These are phyloP conservation scores for Xylaria sp. DNA, from an alignment of 2,329 filamentous ascomycete genomes.

Conservation along the genomic window DNA sequence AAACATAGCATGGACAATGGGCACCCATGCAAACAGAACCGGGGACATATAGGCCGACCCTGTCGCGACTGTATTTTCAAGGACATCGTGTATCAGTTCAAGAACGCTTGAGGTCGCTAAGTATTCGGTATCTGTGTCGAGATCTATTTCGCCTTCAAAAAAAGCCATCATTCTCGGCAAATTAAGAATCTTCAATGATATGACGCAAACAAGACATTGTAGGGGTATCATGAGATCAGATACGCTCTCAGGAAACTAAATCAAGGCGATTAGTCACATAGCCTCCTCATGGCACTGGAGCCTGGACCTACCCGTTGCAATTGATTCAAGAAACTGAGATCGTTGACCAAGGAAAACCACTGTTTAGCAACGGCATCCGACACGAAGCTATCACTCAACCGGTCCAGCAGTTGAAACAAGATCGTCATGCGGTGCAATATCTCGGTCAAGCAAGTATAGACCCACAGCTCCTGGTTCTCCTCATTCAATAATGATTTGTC, in stretches of 20 bases:
- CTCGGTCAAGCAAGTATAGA: constrained; percentile 59
- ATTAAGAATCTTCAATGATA: constrained; percentile 76
- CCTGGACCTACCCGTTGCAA: constrained; percentile 58
- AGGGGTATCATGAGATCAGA: constrained; percentile 64
- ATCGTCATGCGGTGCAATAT: constrained; percentile 75
- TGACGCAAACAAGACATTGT: constrained; percentile 71
- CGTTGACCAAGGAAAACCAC: constrained; percentile 78
- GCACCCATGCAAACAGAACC: constrained; percentile 79
- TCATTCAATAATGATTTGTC: constrained; percentile 47
- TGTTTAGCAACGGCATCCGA: constrained; percentile 63
- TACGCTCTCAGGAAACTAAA: constrained; percentile 31
- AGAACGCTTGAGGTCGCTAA: constrained; percentile 72
- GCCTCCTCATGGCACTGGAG: constrained; percentile 26
- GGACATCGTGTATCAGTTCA: constrained; percentile 73
- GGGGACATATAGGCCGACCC: constrained; percentile 70
- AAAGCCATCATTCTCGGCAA: constrained; percentile 63
- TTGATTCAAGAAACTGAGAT: constrained; percentile 71
- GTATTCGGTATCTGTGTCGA: constrained; percentile 58
- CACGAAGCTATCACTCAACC: constrained; percentile 59
- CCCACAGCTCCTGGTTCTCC: constrained; percentile 37
- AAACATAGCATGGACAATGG: constrained; percentile 74
- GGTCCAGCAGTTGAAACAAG: constrained; percentile 72
- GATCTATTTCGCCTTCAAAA: constrained; percentile 55
- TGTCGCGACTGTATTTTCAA: constrained; percentile 63
- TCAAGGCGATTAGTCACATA: constrained; percentile 47